phyloP scores from a whole-genome alignment of 2,329 filamentous ascomycete genomes.

The Microascus cirrosus region DNA sequence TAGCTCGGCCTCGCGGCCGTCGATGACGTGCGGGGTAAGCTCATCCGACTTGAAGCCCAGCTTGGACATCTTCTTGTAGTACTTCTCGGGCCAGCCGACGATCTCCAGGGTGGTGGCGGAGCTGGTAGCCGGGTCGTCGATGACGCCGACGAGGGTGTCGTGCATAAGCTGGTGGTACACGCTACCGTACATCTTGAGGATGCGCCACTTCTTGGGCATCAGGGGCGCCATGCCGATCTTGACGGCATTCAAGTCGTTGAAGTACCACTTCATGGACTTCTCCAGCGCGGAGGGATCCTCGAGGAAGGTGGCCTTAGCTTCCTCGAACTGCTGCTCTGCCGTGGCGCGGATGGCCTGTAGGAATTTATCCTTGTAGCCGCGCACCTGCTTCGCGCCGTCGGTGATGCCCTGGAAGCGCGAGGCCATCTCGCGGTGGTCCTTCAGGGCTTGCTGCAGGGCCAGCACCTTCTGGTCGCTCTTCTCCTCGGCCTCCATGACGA shows the following conservation, averaged over 20 bases:
- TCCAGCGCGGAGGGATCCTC: conserved; percentile 74
- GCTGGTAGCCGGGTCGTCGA: conserved; percentile 75
- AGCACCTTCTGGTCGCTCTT: conserved; percentile 88
- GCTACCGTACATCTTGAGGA: conserved; percentile 77
- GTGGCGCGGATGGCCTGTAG: conserved; percentile 65
- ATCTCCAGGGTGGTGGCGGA: conserved; percentile 85
- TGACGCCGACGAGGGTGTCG: conserved; percentile 72
- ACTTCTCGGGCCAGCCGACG: conserved; percentile 89
- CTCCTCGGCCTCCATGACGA: conserved; percentile 92
- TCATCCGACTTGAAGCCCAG: conserved; percentile 68
- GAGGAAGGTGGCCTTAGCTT: conserved; percentile 63
- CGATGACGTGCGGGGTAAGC: conserved; percentile 77
- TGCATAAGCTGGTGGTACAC: conserved; percentile 96
- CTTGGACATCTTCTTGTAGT: conserved; percentile 91
- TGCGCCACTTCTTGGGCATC: conserved; percentile 95
- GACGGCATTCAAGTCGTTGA: conserved; percentile 93
- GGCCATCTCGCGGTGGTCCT: conserved; percentile 91
- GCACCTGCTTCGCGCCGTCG: conserved; percentile 79
- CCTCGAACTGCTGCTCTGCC: conserved; percentile 63
- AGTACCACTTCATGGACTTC: conserved; percentile 89
- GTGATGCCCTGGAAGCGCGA: conserved; percentile 91
- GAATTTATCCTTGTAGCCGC: conserved; percentile 96
- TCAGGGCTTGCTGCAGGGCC: conserved; percentile 86
- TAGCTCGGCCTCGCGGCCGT: conserved; percentile 80
- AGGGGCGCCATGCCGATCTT: conserved; percentile 84